Evolutionary conservation across 164 flowering plant genomes (phyloP).

Genomic region (Tetracentron sinense): DNA sequence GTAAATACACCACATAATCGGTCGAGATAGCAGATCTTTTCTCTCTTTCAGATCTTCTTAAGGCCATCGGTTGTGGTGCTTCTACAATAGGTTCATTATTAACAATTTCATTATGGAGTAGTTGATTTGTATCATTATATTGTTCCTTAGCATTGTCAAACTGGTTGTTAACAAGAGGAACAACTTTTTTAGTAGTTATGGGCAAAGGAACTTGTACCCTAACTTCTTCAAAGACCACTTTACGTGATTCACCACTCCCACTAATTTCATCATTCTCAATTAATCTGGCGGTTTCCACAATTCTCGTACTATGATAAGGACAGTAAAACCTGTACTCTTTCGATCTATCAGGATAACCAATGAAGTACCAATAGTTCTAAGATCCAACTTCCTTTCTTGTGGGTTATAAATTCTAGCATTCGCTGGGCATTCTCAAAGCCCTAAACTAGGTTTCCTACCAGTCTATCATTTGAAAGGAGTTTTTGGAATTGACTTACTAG

Average conservation of each 20-base stretch:
- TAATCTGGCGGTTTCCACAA: not conserved
- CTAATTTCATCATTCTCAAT: not conserved
- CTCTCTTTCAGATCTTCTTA: not conserved
- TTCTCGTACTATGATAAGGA: not conserved
- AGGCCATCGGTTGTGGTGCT: not conserved
- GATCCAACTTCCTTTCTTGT: not conserved
- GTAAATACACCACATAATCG: slow-evolving; percentile 3
- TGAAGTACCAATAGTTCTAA: not conserved
- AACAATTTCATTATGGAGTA: not conserved
- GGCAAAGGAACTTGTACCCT: not conserved
- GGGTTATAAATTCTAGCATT: not conserved
- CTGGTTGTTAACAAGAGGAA: too few relatives aligned
- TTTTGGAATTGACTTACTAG: not conserved
- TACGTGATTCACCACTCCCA: not conserved
- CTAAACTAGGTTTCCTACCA: not conserved
- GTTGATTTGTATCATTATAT: not conserved
- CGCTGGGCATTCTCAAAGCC: too few relatives aligned
- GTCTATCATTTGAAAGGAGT: not conserved
- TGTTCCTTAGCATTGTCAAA: too few relatives aligned
- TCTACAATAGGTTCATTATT: not conserved
- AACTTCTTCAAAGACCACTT: not conserved
- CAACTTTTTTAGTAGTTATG: not conserved
- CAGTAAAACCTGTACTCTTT: too few relatives aligned
- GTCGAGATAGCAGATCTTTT: too few relatives aligned
- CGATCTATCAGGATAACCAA: not conserved